Percentiles rank a stretch among this genome's conserved stretches.
These are phyloP conservation scores for Salix koriyanagi DNA, from an alignment of 345 rosid genomes.

Conservation along the genomic window DNA sequence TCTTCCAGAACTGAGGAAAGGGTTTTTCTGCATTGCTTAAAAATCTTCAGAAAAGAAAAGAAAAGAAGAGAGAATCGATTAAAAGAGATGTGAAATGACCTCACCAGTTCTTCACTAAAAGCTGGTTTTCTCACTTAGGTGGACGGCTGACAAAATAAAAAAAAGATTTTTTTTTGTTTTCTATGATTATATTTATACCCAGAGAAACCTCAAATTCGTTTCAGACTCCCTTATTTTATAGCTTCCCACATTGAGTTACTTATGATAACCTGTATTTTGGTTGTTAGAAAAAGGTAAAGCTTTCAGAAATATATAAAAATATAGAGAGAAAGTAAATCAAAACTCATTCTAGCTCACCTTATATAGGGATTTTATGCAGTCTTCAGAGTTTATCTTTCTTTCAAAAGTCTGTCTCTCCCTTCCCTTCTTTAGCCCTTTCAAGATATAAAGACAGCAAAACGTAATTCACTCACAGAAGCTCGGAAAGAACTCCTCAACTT, in stretches of 20 bases:
- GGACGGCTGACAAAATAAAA: slow-evolving; percentile 1
- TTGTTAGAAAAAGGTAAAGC: background rate
- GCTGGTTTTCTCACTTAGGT: background rate
- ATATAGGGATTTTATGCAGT: background rate
- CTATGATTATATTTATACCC: background rate
- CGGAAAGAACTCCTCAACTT: background rate
- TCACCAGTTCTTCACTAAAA: background rate
- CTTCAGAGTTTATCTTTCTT: background rate
- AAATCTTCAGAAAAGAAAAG: too few relatives aligned
- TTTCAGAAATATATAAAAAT: background rate
- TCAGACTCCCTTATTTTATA: background rate
- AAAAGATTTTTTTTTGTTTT: background rate
- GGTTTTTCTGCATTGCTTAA: slow-evolving; percentile 18
- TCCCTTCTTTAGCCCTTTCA: background rate
- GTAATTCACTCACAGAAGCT: background rate
- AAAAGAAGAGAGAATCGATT: slow-evolving; percentile 5
- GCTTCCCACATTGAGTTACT: slow-evolving; percentile 1
- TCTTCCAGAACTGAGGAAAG: slow-evolving; percentile 20
- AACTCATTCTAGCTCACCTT: slow-evolving; percentile 11
- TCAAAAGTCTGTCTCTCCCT: background rate
- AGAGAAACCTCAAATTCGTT: background rate
- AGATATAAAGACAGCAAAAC: background rate
- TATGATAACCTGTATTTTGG: slow-evolving; percentile 33
- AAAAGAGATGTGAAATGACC: background rate
- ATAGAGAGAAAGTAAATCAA: background rate